Base-by-base conservation (phyloP, 2,329 filamentous ascomycete species). In the Alternaria sp. region DNA sequence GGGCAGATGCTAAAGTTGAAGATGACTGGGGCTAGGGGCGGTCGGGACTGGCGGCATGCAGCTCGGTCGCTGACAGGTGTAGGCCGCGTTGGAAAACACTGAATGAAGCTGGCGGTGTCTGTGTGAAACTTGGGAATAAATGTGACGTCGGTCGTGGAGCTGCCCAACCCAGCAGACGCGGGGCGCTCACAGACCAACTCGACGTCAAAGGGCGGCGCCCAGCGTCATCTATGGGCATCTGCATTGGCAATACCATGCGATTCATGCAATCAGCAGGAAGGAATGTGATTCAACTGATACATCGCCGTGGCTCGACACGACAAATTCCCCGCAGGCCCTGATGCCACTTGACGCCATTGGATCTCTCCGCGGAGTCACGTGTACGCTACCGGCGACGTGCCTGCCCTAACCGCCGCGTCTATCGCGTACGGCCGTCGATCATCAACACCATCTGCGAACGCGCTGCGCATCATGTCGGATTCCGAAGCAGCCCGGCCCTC, bases 381-480 rank as follows among this genome's bases (percentile, higher is more conserved):
- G 64, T 12, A 25, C 50, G 63, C 67, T 63, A 65, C 52, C 57
- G 53, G 65, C 15, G 55, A 46, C 53, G 67, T 67, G 54, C 63
- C 60, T 59, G 63, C 65, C 52, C 67, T 69, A 67, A 47, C 55
- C 21, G 49, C 49, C 49, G 59, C 54, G 59, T 47, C 53, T 51
- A 52, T 52, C 60, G 60, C 60, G 58, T 61, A 40, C 43, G 32
- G 19, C 36, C 40, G 52, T 61, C 59, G 55, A 63, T 59, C 46
- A 51, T 11, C 62, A 57, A 51, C 56, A 59, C 52, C 51, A 65
- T 63, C 65, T 40, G 3, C n/a, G 36, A 62, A 58, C 51, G 36
- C 54, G 26, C 55, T 13, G 25, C 69, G 51, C 59, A 68, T 15
- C 65, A 80, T 80, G 74, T 80, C 79, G 10, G 73, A 74, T 47